phyloP scores from a whole-genome alignment of 2,329 filamentous ascomycete genomes.

The Nothopassalora personata region DNA sequence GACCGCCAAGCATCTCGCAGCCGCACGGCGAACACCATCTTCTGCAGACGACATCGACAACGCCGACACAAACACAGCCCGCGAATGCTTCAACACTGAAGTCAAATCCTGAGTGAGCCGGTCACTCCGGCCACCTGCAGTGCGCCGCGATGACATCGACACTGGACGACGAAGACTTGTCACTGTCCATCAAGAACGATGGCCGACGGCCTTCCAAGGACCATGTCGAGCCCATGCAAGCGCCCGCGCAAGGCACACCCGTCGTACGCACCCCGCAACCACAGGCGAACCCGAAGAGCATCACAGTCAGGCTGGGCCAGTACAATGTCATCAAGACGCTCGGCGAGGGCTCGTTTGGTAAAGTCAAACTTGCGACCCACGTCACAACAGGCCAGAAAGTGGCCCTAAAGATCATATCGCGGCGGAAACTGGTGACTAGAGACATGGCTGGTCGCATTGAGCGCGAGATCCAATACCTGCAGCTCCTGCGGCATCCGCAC shows the following conservation, averaged over 20 bases:
- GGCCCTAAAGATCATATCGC: conserved; percentile 93
- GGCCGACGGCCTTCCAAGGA: conserved; percentile 27
- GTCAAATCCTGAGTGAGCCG: conserved; percentile 2
- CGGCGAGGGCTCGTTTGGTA: conserved; percentile 95
- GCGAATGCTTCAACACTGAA: background rate
- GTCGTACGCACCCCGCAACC: conserved; percentile 20
- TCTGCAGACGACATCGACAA: background rate
- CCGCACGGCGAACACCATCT: too few species aligned
- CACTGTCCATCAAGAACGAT: conserved; percentile 33
- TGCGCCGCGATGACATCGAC: conserved; percentile 33
- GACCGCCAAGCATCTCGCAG: too few species aligned
- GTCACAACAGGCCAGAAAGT: conserved; percentile 90
- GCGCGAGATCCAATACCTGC: conserved; percentile 95
- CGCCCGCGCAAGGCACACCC: conserved; percentile 23
- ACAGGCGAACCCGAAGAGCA: conserved; percentile 34
- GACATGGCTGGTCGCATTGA: conserved; percentile 98
- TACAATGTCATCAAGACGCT: conserved; percentile 88
- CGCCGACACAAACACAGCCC: background rate
- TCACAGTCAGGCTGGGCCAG: conserved; percentile 64
- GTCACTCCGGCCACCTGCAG: conserved; percentile 10
- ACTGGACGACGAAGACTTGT: conserved; percentile 39
- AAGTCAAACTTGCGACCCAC: conserved; percentile 95
- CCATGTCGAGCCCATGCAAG: conserved; percentile 27
- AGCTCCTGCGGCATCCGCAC: conserved; percentile 90
- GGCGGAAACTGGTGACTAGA: conserved; percentile 90